Evolutionary conservation across 768 basidiomycete genomes (phyloP), one percentile per base, ranked within the genome.

Genomic region (Pleurotus cornucopiae): DNA sequence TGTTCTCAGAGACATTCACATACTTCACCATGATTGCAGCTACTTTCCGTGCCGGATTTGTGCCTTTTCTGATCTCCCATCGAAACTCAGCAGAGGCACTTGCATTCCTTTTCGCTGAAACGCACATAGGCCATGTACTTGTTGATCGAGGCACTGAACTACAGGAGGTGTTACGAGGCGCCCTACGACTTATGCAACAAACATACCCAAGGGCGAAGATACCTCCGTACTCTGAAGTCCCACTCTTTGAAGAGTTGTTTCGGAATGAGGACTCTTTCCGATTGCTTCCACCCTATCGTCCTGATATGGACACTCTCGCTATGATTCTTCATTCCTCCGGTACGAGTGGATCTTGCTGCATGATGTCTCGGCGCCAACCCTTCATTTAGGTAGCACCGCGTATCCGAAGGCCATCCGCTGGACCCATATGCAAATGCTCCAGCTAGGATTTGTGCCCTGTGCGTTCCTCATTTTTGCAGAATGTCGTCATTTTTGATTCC

Each of bases 301-400:
- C 43, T 12, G 57, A 60, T 2, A 54, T 59, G 6, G 55, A 59
- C 40, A 53, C 51, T 3, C 43, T 41, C 6, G 49, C 46, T 3
- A 38, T 60, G 41, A 70, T 68, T 38, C 57, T 74, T 3, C 72
- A 73, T 55, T 75, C 73, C 0, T 73, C 73, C 0, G 71, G 72
- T 43, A 44, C 11, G 57, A 39, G 16, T 6, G 14, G 30, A 23
- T 40, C 2, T 20, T 13, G 13, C 5, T 23, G 12, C 9, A 30
- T 3, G 9, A 25, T 18, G 25, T 34, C 49, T 7, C 23, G 25
- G 5, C 13, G 6, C 12, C 14, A 5, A 34, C 20, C 7, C 20
- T 25, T 40, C 9, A 25, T 21, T n/a, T 49, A 63, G 66, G 60
- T 40, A 68, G 69, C 41, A 70, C 72, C 0, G 67, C 69, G 0